Conservation (phyloP, 352 stramenopile genomes). For the Phytopythium kandeliae region DNA sequence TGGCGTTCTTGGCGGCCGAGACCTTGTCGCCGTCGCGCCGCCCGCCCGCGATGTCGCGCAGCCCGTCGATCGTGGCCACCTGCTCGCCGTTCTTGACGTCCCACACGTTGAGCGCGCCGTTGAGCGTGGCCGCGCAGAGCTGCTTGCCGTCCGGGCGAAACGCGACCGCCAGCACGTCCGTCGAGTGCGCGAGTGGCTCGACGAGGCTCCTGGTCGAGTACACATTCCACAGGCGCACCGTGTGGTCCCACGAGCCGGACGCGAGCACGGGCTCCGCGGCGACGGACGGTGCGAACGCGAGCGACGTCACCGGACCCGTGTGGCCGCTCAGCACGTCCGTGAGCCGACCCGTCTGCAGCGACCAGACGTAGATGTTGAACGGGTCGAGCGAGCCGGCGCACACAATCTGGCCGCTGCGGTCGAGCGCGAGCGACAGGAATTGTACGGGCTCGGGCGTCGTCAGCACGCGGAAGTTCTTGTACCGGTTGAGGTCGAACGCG, state of each 20-base stretch:
- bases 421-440: conserved; percentile 97
- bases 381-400: conserved; percentile 94
- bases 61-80: conserved; percentile 94
- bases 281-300: conserved; percentile 89
- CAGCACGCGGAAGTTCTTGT: conserved; percentile 98
- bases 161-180: conserved; percentile 95
- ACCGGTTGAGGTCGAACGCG: conserved; percentile 98
- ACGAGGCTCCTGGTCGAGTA: conserved; percentile 95
- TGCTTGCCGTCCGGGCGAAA: conserved; percentile 97
- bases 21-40: conserved; percentile 78
- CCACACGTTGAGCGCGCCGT: conserved; percentile 97
- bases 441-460: conserved; percentile 96
- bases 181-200: conserved; percentile 95
- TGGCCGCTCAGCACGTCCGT: conserved; percentile 98
- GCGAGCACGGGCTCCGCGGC: conserved; percentile 87
- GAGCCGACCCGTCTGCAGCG: conserved; percentile 94
- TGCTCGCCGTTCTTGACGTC: conserved; percentile 95
- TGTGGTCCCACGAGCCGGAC: conserved; percentile 98
- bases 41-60: conserved; percentile 95
- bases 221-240: conserved; percentile 98
- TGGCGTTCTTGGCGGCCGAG: conserved; percentile 85
- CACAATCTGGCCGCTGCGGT: conserved; percentile 95
- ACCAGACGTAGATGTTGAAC: conserved; percentile 99
- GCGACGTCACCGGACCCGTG: conserved; percentile 93
- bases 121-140: conserved; percentile 93